Base-by-base conservation (phyloP, 768 basidiomycete genomes). In the Termitomyces eurrhizus region DNA sequence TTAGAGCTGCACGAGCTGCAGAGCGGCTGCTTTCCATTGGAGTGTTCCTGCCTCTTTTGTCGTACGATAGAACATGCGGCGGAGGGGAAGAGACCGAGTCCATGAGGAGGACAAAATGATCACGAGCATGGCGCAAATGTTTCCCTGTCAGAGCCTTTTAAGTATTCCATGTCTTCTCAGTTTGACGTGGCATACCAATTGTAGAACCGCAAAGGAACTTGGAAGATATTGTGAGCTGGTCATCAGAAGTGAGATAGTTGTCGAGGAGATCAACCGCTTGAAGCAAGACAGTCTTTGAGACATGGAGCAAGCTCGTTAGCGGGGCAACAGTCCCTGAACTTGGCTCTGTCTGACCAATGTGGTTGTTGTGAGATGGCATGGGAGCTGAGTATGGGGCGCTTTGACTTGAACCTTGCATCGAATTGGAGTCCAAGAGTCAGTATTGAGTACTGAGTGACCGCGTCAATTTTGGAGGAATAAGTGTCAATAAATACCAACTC, bases 131-230 rank as follows among this genome's bases (percentile, higher is more conserved):
- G 42, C 92, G 85, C 46, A 94, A 70, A 69, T 94, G 92, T 74
- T 94, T 94, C 52, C 92, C 92, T 93, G 63, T 21, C 29, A 49
- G 37, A 48, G 44, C 26, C 42, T 53, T 57, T 57, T 61, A 18
- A 59, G 52, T 36, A 50, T 14, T 56, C 18, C 52, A 39, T 21
- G 7, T 21, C 8, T 46, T 32, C n/a, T 56, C 36, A 44, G 49
- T 50, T 39, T 39, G 58, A 41, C 57, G 39, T 6, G 57, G 66
- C 70, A 60, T 72, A 91, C 92, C 92, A 59, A 94, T 94, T 6
- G 92, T 93, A 11, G 91, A 92, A 16, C 92, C 92, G n/a, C 91
- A 90, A 55, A 94, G 79, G 67, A 82, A 86, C 68, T 83, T 80
- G n/a, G 91, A 92, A 57, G 81, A 77, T 16, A 79, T 77, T 13